Conservation (phyloP, 345 rosid genomes). For the Erucastrum elatum region DNA sequence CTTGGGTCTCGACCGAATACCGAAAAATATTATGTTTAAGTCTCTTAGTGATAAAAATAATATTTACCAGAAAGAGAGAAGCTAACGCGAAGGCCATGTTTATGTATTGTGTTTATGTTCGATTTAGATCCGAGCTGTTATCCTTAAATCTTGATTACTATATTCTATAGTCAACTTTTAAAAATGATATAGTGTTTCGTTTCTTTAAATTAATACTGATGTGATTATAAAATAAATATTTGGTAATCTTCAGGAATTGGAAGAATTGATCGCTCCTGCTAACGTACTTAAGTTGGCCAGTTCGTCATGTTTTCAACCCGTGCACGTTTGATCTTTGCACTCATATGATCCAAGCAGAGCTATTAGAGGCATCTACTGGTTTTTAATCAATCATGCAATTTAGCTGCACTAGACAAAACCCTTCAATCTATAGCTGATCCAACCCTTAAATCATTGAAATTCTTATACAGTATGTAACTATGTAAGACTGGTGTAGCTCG, state of each 20-base stretch:
- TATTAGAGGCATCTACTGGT: background rate
- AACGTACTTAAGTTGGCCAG: background rate
- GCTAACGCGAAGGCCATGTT: conserved; percentile 22
- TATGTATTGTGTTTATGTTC: background rate
- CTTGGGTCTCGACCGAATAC: too few species aligned
- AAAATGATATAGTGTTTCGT: background rate
- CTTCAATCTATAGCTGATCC: background rate
- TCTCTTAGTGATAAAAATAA: too few species aligned
- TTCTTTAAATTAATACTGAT: background rate
- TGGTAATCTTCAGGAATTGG: background rate
- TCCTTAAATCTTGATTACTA: background rate
- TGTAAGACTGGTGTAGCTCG: background rate
- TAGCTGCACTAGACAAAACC: background rate
- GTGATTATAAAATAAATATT: background rate
- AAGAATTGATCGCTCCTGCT: background rate
- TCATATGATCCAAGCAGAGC: background rate
- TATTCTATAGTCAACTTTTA: background rate
- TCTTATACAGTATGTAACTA: background rate
- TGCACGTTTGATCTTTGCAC: conserved; percentile 1
- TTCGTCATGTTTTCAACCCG: conserved; percentile 2
- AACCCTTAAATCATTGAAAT: background rate
- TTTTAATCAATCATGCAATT: background rate
- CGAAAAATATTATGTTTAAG: too few species aligned
- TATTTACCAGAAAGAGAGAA: background rate
- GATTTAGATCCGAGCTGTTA: conserved; percentile 11